Evolutionary conservation across 1,139 yeast genomes (phyloP).

Genomic region (Candida glucosophila): DNA sequence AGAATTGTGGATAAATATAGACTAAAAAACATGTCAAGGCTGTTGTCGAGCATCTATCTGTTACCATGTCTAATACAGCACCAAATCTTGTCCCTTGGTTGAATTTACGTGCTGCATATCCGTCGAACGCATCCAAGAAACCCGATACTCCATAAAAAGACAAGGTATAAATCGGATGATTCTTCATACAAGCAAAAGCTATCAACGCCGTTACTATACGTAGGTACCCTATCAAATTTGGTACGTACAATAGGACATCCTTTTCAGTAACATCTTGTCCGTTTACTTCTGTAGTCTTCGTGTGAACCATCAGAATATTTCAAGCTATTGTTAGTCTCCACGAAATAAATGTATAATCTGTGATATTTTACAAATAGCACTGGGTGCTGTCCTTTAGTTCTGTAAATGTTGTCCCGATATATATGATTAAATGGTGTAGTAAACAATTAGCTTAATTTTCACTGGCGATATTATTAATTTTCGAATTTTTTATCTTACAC

Average conservation of each 20-base stretch:
- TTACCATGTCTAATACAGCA: slow-evolving; percentile 97
- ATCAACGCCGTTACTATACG: slow-evolving; percentile 75
- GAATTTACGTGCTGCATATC: slow-evolving; percentile 85
- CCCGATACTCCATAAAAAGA: slow-evolving; percentile 81
- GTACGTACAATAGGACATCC: slow-evolving; percentile 70
- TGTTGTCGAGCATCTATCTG: slow-evolving; percentile 95
- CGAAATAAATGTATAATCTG: no score
- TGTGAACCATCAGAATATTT: no score
- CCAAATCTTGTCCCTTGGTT: slow-evolving; percentile 91
- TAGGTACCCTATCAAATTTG: slow-evolving; percentile 84
- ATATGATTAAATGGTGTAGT: no score
- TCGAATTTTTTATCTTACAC: no score
- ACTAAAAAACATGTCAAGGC: slow-evolving; percentile 81
- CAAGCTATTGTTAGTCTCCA: no score
- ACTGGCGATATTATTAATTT: no score
- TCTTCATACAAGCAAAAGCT: slow-evolving; percentile 74
- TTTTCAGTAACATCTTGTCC: slow-evolving; percentile 15
- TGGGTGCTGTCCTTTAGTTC: no score
- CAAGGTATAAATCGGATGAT: slow-evolving; percentile 74
- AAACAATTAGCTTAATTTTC: no score
- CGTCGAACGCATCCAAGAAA: slow-evolving; percentile 91
- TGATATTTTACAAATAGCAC: no score
- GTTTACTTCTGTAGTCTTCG: neutral
- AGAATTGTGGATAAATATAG: slow-evolving; percentile 62
- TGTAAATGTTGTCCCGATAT: no score